Conservation (phyloP, 2,329 filamentous ascomycete species). For the Helicocarpus griseus region DNA sequence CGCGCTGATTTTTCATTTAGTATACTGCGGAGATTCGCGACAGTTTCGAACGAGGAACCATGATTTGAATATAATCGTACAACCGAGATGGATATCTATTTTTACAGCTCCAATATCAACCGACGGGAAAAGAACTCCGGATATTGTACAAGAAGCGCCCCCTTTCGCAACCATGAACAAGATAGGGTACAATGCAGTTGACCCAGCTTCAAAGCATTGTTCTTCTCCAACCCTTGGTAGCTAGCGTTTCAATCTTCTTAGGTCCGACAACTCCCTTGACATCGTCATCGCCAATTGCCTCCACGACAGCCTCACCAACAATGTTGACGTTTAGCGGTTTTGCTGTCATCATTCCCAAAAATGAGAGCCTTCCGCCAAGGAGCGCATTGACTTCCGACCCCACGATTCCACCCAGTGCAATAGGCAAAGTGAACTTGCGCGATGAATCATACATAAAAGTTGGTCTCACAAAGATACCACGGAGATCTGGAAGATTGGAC, state of each 20-base stretch:
- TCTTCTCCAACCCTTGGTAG: slow-evolving; percentile 76
- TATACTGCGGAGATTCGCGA: slow-evolving; percentile 96
- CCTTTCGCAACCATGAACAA: background rate
- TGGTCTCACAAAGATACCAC: slow-evolving; percentile 72
- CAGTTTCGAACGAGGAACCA: slow-evolving; percentile 93
- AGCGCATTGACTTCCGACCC: slow-evolving; percentile 68
- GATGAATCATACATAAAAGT: slow-evolving; percentile 84
- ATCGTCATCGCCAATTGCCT: slow-evolving; percentile 66
- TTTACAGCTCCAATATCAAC: slow-evolving; percentile 1
- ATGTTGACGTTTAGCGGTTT: slow-evolving; percentile 82
- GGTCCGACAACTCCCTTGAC: slow-evolving; percentile 69
- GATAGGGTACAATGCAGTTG: background rate
- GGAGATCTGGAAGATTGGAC: slow-evolving; percentile 61
- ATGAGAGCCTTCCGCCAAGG: slow-evolving; percentile 64
- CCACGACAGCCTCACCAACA: slow-evolving; percentile 82
- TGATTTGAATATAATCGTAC: slow-evolving; percentile 53
- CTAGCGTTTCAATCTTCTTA: slow-evolving; percentile 69
- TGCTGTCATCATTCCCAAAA: slow-evolving; percentile 72
- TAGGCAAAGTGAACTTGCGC: slow-evolving; percentile 69
- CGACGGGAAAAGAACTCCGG: background rate
- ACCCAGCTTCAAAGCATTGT: slow-evolving; percentile 61
- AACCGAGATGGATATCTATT: slow-evolving; percentile 6
- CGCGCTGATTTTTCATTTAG: slow-evolving; percentile 22
- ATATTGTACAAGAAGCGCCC: slow-evolving; percentile 2
- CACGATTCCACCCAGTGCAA: slow-evolving; percentile 67